phyloP scores from a whole-genome alignment of 306 rosid species.

The Cicer judaicum region DNA sequence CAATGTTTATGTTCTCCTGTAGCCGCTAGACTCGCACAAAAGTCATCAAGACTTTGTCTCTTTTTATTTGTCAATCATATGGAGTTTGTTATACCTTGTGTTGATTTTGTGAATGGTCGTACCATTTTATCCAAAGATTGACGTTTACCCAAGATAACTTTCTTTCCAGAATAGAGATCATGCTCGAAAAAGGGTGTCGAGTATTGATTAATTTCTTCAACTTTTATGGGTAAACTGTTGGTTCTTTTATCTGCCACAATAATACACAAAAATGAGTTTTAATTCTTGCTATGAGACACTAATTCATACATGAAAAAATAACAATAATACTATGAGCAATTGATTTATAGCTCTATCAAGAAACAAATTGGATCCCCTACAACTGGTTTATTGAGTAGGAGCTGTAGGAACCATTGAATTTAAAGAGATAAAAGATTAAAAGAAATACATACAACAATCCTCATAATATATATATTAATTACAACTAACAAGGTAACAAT shows the following conservation, averaged over 20 bases:
- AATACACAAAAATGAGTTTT: neutral
- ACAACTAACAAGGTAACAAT: neutral
- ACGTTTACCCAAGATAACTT: neutral
- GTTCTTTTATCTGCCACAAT: neutral
- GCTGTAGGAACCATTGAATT: no score
- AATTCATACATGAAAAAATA: no score
- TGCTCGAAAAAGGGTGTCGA: conserved; percentile 30
- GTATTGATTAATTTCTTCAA: conserved; percentile 15
- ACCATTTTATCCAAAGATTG: neutral
- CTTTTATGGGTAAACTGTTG: neutral
- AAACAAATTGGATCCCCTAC: no score
- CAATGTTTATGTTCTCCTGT: conserved; percentile 23
- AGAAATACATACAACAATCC: no score
- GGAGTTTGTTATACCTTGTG: conserved; percentile 12
- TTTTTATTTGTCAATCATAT: neutral
- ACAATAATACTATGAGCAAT: no score
- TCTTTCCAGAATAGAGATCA: conserved; percentile 18
- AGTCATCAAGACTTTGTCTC: conserved; percentile 11
- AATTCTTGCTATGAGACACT: no score
- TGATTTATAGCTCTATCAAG: no score
- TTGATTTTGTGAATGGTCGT: neutral
- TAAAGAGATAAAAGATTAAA: no score
- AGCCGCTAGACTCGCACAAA: conserved; percentile 22
- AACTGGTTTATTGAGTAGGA: no score
- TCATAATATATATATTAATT: no score